phyloP scores from a whole-genome alignment of 257 asterid genomes.

The Fraxinus anomala region DNA sequence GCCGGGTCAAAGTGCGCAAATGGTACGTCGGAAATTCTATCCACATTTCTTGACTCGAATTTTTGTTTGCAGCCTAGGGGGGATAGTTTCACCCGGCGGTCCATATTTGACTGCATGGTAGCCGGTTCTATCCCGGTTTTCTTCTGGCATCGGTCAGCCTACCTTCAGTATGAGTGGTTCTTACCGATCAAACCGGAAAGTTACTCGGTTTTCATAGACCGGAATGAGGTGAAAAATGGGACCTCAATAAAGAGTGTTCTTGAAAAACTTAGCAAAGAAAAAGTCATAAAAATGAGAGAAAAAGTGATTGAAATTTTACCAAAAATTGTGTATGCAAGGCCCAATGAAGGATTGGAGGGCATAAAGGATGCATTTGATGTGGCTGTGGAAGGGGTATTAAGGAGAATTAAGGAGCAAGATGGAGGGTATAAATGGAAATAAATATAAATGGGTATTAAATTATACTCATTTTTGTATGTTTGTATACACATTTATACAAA shows the following conservation, averaged over 20 bases:
- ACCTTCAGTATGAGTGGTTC: conserved; percentile 78
- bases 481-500: too few species aligned
- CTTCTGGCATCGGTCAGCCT: conserved; percentile 78
- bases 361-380: conserved; percentile 76
- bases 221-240: conserved; percentile 62
- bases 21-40: conserved; percentile 61
- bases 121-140: conserved; percentile 91
- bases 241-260: conserved; percentile 50
- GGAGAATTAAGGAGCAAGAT: conserved; percentile 46
- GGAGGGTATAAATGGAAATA: conserved; percentile 49
- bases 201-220: conserved; percentile 76
- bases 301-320: conserved; percentile 64
- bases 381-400: conserved; percentile 70
- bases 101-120: conserved; percentile 86
- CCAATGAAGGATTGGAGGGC: conserved; percentile 53
- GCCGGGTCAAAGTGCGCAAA: conserved; percentile 58
- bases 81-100: conserved; percentile 76
- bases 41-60: conserved; percentile 67
- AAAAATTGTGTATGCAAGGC: conserved; percentile 52
- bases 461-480: too few species aligned
- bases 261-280: conserved; percentile 40
- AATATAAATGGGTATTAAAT: too few species aligned
- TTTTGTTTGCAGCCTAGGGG: conserved; percentile 93
- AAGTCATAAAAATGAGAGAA: conserved; percentile 59
- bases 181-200: conserved; percentile 64